phyloP scores from a whole-genome alignment of 768 basidiomycete genomes.

The Hemileccinum impolitum region DNA sequence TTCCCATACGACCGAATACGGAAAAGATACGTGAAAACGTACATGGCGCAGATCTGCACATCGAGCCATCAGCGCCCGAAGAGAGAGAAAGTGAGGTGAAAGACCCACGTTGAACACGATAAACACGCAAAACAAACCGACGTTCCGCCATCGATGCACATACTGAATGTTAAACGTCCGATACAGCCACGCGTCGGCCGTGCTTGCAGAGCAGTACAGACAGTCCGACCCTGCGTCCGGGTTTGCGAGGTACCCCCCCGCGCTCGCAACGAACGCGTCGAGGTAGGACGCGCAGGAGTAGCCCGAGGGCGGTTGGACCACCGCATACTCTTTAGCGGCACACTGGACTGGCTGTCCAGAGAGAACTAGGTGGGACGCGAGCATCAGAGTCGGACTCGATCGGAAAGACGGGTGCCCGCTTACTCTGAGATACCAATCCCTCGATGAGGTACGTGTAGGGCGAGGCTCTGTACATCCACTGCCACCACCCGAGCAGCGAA shows the following conservation, averaged over 20 bases:
- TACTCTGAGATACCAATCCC: constrained; percentile 45
- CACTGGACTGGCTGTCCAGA: constrained; percentile 53
- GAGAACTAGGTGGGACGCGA: constrained; percentile 37
- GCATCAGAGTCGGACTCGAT: too few species aligned
- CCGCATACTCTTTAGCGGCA: constrained; percentile 56
- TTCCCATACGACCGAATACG: constrained; percentile 37
- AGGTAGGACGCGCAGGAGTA: constrained; percentile 48
- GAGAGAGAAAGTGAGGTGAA: background rate
- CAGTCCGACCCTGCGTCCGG: constrained; percentile 38
- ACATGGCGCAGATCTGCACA: constrained; percentile 48
- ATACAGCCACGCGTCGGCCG: constrained; percentile 50
- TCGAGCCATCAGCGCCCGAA: too few species aligned
- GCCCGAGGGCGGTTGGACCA: constrained; percentile 45
- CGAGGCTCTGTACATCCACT: constrained; percentile 62
- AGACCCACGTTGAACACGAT: constrained; percentile 43
- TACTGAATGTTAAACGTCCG: constrained; percentile 59
- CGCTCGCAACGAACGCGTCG: constrained; percentile 35
- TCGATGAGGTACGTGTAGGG: constrained; percentile 59
- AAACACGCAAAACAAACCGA: constrained; percentile 44
- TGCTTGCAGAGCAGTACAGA: constrained; percentile 53
- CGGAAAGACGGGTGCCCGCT: background rate
- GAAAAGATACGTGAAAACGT: constrained; percentile 54
- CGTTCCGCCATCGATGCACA: constrained; percentile 44
- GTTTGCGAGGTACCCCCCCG: constrained; percentile 50
- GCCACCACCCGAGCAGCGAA: constrained; percentile 61